A percentile compares a stretch with the other conserved stretches of the same genome.
Conservation (phyloP, 2,329 filamentous ascomycete genomes). For the Fusarium redolens region DNA sequence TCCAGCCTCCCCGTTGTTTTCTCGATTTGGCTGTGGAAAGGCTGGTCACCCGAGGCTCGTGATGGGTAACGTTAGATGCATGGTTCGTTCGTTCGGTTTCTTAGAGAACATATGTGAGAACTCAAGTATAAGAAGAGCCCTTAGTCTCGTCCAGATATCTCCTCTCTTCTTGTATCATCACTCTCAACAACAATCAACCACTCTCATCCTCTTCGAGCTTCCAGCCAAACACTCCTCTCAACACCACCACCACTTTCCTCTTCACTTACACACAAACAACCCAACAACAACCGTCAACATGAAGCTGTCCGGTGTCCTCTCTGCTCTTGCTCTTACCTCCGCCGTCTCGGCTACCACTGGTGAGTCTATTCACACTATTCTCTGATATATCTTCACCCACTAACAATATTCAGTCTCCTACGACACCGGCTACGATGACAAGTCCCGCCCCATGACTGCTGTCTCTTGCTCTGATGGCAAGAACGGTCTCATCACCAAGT, state of each 20-base stretch:
- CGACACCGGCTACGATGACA: constrained; percentile 77
- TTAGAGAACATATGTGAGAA: constrained; percentile 10
- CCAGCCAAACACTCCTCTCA: constrained; percentile 17
- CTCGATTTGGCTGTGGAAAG: constrained; percentile 32
- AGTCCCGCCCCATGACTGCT: constrained; percentile 61
- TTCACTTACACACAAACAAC: constrained; percentile 21
- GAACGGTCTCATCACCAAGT: constrained; percentile 73
- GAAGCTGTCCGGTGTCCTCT: constrained; percentile 56
- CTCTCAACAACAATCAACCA: constrained; percentile 24
- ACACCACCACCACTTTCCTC: constrained; percentile 12
- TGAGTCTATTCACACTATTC: constrained; percentile 23
- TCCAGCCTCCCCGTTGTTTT: constrained; percentile 21
- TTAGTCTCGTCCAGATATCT: constrained; percentile 16
- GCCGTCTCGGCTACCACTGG: constrained; percentile 52
- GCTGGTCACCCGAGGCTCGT: constrained; percentile 34
- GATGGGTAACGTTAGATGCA: constrained; percentile 26
- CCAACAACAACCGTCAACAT: constrained; percentile 50
- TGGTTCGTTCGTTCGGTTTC: constrained; percentile 31
- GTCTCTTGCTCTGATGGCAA: constrained; percentile 75
- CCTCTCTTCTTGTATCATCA: constrained; percentile 22
- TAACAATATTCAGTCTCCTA: constrained; percentile 67
- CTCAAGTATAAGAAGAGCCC: constrained; percentile 39
- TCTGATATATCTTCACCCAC: neutral
- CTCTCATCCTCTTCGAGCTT: constrained; percentile 25
- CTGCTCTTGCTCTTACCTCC: constrained; percentile 53